Percentiles rank a stretch among this genome's conserved stretches.
phyloP scores from a whole-genome alignment of 805 yeast species.

The Nakazawaea siamensis region DNA sequence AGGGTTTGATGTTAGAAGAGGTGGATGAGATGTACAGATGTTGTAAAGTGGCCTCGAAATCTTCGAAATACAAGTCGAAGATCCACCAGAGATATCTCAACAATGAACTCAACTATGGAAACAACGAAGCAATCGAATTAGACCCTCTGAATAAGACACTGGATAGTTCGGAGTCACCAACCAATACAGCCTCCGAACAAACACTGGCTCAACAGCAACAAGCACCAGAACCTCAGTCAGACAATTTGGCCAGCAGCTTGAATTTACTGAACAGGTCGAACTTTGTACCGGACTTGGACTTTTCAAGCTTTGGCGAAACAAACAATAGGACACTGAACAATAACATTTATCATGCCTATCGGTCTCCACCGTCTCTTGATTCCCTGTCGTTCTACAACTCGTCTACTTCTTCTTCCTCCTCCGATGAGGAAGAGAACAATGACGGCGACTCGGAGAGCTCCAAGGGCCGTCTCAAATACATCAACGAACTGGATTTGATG shows the following conservation, averaged over 20 bases:
- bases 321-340: not conserved
- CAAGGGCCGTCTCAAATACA: too few relatives aligned
- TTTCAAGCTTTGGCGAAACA: slow-evolving; percentile 3
- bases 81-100: slow-evolving; percentile 17
- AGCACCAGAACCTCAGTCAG: not conserved
- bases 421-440: slow-evolving; percentile 14
- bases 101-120: slow-evolving; percentile 25
- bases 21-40: slow-evolving; percentile 66
- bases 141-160: not conserved
- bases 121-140: not conserved
- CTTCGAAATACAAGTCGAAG: slow-evolving; percentile 31
- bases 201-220: not conserved
- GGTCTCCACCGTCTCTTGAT: slow-evolving; percentile 10
- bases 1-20: slow-evolving; percentile 73
- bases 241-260: not conserved
- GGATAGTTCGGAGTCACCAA: slow-evolving; percentile 4
- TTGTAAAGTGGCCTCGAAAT: slow-evolving; percentile 46
- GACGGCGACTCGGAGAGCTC: slow-evolving; percentile 11
- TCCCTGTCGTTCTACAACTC: slow-evolving; percentile 21
- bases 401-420: slow-evolving; percentile 26
- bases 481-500: slow-evolving; percentile 20
- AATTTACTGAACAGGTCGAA: not conserved
- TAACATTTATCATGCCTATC: slow-evolving; percentile 4
- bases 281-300: slow-evolving; percentile 6
- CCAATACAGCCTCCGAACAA: slow-evolving; percentile 1